Base-by-base conservation (phyloP, 2,329 filamentous ascomycete species). In the Ophiostoma ips region DNA sequence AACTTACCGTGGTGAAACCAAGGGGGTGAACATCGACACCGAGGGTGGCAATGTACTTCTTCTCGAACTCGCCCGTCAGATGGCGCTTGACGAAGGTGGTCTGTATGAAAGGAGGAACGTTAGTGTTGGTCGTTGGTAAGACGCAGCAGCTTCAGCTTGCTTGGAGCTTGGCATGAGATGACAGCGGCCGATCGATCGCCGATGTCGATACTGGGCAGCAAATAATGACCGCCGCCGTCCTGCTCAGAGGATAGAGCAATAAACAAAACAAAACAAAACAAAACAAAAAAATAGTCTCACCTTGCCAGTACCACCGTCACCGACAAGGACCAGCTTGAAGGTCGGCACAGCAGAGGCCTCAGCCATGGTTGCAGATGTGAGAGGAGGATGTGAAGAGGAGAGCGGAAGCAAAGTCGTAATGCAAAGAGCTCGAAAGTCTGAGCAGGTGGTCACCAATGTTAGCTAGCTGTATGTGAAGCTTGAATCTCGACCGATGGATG, bases 31-130 rank as follows among this genome's bases (percentile, higher is more conserved):
- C 92, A 71, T 98, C 92, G 68, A 98, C 92, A 84, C 92, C 92
- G 59, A 98, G 87, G 54, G 92, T 98, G 64, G 92, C 92, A 71
- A 98, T 96, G 76, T 98, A 98, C 78, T 96, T 98, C 85, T 98
- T 98, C 77, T 98, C 92, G 68, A 98, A 98, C 71, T 98, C 92
- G 70, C 92, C 92, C 67, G 92, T 98, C 81, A 96, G 81, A 75
- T 98, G 92, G 67, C 92, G 92, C 84, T 98, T 98, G 79, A 98
- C 92, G 72, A 98, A 98, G 68, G 92, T 98, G 69, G 92, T 98
- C 92, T 98, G 15, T 30, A 30, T 8, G 8, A n/a, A n/a, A 28
- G 8, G 21, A 37, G 7, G 2, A 19, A 7, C 15, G 46, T 28
- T 31, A 49, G 30, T 31, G 15, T 43, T 30, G 9, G 15, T 16